These are phyloP conservation scores for Sabuloglossum arenarium DNA, from an alignment of 495 filamentous ascomycete genomes.

Conservation along the genomic window DNA sequence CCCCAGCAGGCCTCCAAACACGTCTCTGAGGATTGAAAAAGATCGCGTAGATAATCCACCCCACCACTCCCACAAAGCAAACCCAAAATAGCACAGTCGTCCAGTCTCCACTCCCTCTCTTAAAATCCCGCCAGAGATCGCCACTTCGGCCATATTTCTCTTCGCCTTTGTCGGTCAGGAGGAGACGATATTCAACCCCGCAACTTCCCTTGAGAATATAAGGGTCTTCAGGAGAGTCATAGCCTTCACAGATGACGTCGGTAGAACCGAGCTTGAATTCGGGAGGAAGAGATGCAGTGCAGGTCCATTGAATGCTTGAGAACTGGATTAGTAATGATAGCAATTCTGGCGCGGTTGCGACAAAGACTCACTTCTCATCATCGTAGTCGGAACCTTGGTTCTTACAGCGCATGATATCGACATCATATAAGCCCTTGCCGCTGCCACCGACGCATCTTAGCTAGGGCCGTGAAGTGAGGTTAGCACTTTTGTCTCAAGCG, in stretches of 20 bases:
- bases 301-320: constrained; percentile 76
- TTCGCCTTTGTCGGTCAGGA: constrained; percentile 67
- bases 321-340: constrained; percentile 9
- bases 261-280: constrained; percentile 81
- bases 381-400: constrained; percentile 43
- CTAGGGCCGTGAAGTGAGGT: not conserved
- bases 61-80: constrained; percentile 22
- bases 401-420: constrained; percentile 72
- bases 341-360: not conserved
- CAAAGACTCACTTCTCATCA: constrained; percentile 12
- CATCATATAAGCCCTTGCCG: constrained; percentile 36
- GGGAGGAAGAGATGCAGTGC: constrained; percentile 52
- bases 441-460: constrained; percentile 57
- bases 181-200: constrained; percentile 75
- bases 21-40: constrained; percentile 6
- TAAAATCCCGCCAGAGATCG: constrained; percentile 7
- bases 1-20: constrained; percentile 13
- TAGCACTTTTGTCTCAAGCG: not conserved
- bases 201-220: constrained; percentile 80
- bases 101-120: constrained; percentile 9
- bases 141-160: constrained; percentile 26
- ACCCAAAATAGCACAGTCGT: constrained; percentile 16
- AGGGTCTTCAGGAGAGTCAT: constrained; percentile 47
- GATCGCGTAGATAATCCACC: constrained; percentile 30
- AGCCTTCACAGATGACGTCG: constrained; percentile 88